Evolutionary conservation across 2,329 filamentous ascomycete species (phyloP), one percentile per base, ranked within the genome.

Genomic region (Nemania serpens): DNA sequence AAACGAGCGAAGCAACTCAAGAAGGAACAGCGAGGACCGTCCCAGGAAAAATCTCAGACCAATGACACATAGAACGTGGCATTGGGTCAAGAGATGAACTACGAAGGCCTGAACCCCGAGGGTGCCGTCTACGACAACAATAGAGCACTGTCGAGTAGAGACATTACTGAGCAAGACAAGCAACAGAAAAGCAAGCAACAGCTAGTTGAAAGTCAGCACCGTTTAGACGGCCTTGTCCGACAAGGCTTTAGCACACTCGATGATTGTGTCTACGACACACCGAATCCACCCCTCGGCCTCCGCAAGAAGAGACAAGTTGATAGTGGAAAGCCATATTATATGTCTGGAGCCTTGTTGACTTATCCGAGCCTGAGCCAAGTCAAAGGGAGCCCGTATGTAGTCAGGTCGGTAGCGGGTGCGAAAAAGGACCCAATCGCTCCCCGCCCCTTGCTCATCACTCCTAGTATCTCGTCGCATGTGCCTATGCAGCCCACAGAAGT

Each of bases 41-140:
- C 13, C 49, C 42, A 47, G 33, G 46, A 50, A 46, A 17, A 50
- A 53, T 9, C 41, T 42, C 49, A 62, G 37, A 57, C 56, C 61
- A 59, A 61, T 61, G 61, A 29, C 63, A 66, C n/a, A 42, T 70
- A 69, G 68, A 51, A 66, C 18, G 52, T 66, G 66, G 3, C 66
- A 62, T 68, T 62, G 59, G 61, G 49, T 43, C 49, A 53, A 43
- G 55, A 51, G 10, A 43, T 37, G 29, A 42, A 33, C 11, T 18
- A n/a, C 11, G 20, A 54, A 43, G 36, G 36, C 36, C 20, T 11
- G 18, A 10, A 33, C 10, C 20, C 13, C 2, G 3, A 52, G 18
- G 18, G 39, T 20, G 13, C 15, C 15, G 25, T 20, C 15, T 18
- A n/a, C 18, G 36, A 10, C 41, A 50, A 18, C 15, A 43, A 37